Base-by-base conservation (phyloP, 805 yeast species). In the Candida incommunis region DNA sequence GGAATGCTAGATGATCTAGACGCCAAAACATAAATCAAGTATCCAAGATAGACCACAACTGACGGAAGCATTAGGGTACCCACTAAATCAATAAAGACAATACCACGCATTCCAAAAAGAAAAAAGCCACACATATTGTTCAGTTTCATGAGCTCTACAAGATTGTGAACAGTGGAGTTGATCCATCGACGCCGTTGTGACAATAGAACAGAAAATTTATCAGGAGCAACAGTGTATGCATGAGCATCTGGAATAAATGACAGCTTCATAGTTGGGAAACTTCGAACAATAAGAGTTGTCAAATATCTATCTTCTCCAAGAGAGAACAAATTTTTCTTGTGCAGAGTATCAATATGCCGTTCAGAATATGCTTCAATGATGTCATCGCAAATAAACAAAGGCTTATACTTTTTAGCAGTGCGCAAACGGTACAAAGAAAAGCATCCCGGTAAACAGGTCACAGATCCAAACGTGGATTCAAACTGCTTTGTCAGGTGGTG, bases 361-460 rank as follows among this genome's bases (percentile, higher is more conserved):
- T 74, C 72, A 2, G 78, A 66, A 53, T 76, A 76, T 43, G 76
- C 70, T 48, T 72, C 70, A 42, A 76, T 76, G 46, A 76, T 69
- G 51, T 74, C 77, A n/a, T 78, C 75, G 44, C 77, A 72, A 27
- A 79, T 75, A 50, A 76, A 65, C 48, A 76, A 62, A 2, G 82
- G 82, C 52, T 70, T 75, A 2, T 71, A 63, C 51, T 73, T 70
- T 51, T 75, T 73, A 16, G 63, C 61, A 2, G 67, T 62, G n/a
- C 66, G 54, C 22, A 66, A 46, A 43, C 81, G 62, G 56, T 75
- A 76, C 66, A 76, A 66, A 20, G 72, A 67, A 65, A 76, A 76
- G 63, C 82, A 76, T n/a, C 82, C 82, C 0, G 82, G 82, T 49
- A 76, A 67, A 66, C 82, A 76, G 3, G 81, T 76, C 18, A 76